Percentiles rank a stretch among this genome's conserved stretches.
These are phyloP conservation scores for Saccharomycopsis sp. DNA, from an alignment of 805 yeast genomes.

Conservation along the genomic window DNA sequence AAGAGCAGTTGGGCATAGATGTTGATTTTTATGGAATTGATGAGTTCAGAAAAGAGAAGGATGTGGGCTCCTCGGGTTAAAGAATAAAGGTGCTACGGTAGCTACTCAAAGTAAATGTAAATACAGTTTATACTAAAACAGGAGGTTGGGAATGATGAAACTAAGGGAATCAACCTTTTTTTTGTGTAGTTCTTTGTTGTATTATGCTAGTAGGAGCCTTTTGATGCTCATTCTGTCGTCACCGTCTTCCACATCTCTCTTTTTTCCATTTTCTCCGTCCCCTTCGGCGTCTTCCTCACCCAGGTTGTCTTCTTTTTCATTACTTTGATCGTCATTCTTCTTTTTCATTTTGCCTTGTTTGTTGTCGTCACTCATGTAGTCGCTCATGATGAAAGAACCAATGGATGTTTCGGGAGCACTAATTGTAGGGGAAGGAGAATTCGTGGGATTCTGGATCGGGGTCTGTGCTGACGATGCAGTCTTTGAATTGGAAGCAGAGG, in stretches of 20 bases:
- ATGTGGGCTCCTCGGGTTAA: no score
- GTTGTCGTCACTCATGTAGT: not conserved
- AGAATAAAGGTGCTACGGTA: no score
- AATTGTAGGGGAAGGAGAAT: not conserved
- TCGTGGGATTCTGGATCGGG: not conserved
- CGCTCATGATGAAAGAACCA: not conserved
- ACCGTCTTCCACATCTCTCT: not conserved
- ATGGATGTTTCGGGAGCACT: not conserved
- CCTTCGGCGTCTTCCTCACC: not conserved
- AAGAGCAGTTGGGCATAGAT: not conserved
- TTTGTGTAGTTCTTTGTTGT: no score
- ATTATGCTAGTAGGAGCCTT: slow-evolving; percentile 1
- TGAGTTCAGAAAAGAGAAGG: slow-evolving; percentile 2
- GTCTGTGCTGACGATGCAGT: no score
- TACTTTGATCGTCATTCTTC: not conserved
- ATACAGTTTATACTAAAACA: no score
- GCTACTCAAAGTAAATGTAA: no score
- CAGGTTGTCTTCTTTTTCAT: no score
- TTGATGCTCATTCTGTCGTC: slow-evolving; percentile 13
- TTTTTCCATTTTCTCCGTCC: not conserved
- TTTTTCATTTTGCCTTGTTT: not conserved
- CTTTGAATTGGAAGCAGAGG: no score
- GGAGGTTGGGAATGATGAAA: no score
- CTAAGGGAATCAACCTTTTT: no score
- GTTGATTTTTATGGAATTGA: slow-evolving; percentile 12